These are phyloP conservation scores for Sindora glabra DNA, from an alignment of 306 rosid genomes.

Conservation along the genomic window DNA sequence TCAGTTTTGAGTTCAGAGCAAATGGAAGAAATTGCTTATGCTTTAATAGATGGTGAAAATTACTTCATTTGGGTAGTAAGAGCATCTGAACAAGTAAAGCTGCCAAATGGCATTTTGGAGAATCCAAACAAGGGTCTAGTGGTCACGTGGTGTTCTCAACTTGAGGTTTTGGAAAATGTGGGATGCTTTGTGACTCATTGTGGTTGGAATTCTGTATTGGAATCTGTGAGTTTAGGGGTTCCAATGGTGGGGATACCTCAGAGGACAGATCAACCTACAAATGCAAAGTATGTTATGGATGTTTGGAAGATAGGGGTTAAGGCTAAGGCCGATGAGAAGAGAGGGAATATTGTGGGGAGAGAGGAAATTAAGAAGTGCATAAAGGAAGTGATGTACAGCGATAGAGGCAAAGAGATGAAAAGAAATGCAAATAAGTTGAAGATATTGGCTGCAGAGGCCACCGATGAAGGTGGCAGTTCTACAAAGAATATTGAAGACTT, in stretches of 20 bases:
- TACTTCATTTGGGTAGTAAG: conserved; percentile 30
- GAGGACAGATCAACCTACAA: neutral
- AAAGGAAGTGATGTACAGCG: neutral
- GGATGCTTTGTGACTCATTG: neutral
- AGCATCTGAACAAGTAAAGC: neutral
- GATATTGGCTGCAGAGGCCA: neutral
- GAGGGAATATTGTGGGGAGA: neutral
- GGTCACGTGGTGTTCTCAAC: neutral
- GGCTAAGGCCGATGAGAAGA: neutral
- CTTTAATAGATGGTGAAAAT: neutral
- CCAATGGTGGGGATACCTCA: neutral
- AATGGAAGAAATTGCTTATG: conserved; percentile 17
- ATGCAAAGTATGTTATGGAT: neutral
- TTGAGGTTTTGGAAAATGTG: neutral
- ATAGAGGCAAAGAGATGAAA: neutral
- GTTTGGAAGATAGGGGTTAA: neutral
- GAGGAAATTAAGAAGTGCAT: neutral
- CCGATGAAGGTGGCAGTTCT: neutral
- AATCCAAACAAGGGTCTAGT: neutral
- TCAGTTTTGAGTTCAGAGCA: conserved; percentile 3
- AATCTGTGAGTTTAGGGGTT: neutral
- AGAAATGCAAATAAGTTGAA: neutral
- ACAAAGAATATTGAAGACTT: too few species aligned
- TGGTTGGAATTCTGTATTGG: neutral
- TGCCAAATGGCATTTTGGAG: conserved; percentile 12